Conservation (phyloP, 305 asterid species). For the Fraxinus ornus region DNA sequence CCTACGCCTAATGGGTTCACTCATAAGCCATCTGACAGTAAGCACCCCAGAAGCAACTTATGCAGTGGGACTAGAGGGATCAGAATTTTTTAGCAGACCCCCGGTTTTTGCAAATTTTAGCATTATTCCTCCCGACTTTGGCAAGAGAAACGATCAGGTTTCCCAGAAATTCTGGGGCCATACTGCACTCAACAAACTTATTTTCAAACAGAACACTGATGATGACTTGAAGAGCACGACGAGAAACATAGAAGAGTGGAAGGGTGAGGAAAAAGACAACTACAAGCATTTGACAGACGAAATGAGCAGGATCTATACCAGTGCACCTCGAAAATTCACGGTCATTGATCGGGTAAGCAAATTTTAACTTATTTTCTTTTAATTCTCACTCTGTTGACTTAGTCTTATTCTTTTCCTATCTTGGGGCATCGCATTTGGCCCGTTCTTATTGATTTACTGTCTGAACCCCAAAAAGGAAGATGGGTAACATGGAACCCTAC, state of each 20-base stretch:
- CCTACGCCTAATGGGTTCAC: slow-evolving; percentile 43
- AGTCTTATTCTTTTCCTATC: neutral
- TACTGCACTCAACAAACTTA: slow-evolving; percentile 32
- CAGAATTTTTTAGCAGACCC: slow-evolving; percentile 53
- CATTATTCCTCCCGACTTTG: slow-evolving; percentile 53
- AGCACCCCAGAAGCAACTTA: slow-evolving; percentile 84
- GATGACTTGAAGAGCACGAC: slow-evolving; percentile 7
- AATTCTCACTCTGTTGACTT: neutral
- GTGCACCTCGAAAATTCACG: slow-evolving; percentile 62
- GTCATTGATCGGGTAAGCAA: slow-evolving; percentile 67
- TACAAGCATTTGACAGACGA: slow-evolving; percentile 62
- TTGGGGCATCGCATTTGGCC: neutral
- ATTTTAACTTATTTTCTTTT: neutral
- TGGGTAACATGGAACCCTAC: neutral
- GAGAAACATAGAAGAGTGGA: slow-evolving; percentile 23
- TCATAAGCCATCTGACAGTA: slow-evolving; percentile 59
- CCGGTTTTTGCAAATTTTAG: slow-evolving; percentile 46
- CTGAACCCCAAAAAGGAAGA: neutral
- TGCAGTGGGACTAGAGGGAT: slow-evolving; percentile 63
- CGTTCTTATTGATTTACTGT: neutral
- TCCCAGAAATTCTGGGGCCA: slow-evolving; percentile 30
- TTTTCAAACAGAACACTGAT: slow-evolving; percentile 28
- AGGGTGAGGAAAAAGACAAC: slow-evolving; percentile 71
- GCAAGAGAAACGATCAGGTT: slow-evolving; percentile 20
- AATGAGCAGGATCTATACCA: slow-evolving; percentile 62